phyloP scores from a whole-genome alignment of 352 stramenopile genomes.

The Phytophthora boehmeriae region DNA sequence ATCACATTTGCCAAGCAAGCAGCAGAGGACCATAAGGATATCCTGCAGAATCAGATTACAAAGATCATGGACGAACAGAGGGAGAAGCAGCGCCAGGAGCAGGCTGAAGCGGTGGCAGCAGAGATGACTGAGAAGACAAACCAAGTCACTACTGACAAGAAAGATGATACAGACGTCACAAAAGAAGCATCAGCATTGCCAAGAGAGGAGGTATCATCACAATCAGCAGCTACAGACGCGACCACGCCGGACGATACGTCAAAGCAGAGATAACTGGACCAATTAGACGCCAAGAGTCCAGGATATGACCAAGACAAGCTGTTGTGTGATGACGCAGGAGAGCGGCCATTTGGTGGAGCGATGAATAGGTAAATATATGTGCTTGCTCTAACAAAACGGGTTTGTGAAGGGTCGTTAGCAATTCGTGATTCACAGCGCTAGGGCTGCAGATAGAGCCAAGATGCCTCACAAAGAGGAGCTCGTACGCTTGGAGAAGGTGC shows the following conservation, averaged over 20 bases:
- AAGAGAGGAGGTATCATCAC: background rate
- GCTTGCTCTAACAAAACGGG: conserved; percentile 3
- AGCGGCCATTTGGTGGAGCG: background rate
- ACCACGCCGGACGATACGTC: conserved; percentile 10
- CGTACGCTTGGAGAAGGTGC: conserved; percentile 86
- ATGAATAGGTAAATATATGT: conserved; percentile 32
- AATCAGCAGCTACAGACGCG: conserved; percentile 9
- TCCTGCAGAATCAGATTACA: conserved; percentile 73
- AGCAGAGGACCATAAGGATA: conserved; percentile 74
- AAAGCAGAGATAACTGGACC: conserved; percentile 21
- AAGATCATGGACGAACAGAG: conserved; percentile 67
- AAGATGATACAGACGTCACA: background rate
- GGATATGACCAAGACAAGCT: background rate
- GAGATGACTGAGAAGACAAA: conserved; percentile 12
- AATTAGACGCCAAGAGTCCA: conserved; percentile 2
- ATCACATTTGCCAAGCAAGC: conserved; percentile 80
- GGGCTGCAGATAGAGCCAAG: conserved; percentile 8
- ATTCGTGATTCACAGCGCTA: conserved; percentile 5
- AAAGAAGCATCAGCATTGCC: background rate
- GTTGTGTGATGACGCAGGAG: background rate
- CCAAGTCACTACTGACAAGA: background rate
- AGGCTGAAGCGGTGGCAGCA: conserved; percentile 19
- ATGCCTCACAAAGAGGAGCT: conserved; percentile 70
- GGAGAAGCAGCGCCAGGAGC: conserved; percentile 53
- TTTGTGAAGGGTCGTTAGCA: conserved; percentile 25